Percentiles rank a stretch among this genome's conserved stretches.
phyloP scores from a whole-genome alignment of 1,284 basidiomycete genomes.

The Pyrrhoderma noxium region DNA sequence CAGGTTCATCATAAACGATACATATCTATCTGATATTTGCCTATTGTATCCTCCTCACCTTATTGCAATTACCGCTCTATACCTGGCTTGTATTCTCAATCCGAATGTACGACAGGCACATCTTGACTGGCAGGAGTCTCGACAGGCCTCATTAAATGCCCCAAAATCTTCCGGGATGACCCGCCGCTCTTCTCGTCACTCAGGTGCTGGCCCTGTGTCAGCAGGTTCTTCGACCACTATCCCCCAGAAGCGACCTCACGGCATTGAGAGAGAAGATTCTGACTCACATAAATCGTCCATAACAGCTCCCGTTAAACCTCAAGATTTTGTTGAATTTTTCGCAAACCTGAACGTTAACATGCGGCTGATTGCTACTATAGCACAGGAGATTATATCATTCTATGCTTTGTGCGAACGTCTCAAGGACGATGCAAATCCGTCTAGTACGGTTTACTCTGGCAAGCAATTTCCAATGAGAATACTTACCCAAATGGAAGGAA shows the following conservation, averaged over 20 bases:
- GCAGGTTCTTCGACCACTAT: neutral
- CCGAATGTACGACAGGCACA: constrained; percentile 38
- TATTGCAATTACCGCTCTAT: constrained; percentile 86
- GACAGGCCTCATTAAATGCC: constrained; percentile 23
- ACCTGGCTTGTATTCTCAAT: constrained; percentile 74
- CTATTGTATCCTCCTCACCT: constrained; percentile 91
- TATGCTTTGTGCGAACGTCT: constrained; percentile 85
- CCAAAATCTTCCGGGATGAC: constrained; percentile 16
- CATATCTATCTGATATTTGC: constrained; percentile 85
- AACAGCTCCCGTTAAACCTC: constrained; percentile 25
- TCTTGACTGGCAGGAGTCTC: constrained; percentile 22
- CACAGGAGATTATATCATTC: constrained; percentile 86
- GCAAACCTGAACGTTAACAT: constrained; percentile 82
- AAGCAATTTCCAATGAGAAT: constrained; percentile 1
- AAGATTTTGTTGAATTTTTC: constrained; percentile 77
- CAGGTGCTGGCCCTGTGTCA: neutral
- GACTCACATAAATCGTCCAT: neutral
- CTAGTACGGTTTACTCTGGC: neutral
- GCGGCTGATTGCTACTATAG: constrained; percentile 74
- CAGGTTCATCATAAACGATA: constrained; percentile 96
- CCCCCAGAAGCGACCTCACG: constrained; percentile 8
- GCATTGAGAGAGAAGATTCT: neutral
- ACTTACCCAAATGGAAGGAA: constrained; percentile 1
- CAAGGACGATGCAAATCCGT: constrained; percentile 43
- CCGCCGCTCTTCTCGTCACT: constrained; percentile 13